Evolutionary conservation across 164 flowering plant species (phyloP), one percentile per base, ranked within the genome.

Genomic region (Stephania cephalantha): DNA sequence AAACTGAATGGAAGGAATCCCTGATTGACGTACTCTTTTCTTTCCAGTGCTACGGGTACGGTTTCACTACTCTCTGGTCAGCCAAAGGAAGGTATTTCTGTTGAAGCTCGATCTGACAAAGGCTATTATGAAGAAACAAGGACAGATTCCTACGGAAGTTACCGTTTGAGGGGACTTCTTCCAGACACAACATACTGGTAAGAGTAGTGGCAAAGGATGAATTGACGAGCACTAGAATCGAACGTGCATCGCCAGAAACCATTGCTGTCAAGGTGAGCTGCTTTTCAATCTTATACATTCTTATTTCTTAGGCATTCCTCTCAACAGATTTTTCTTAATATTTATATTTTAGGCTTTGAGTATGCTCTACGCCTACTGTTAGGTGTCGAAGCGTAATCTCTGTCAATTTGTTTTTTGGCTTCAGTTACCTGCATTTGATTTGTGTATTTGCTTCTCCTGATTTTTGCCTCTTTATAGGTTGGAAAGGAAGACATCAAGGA

Each of bases 61-160:
- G 90, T 96, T 68, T 84, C 90, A 50, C 81, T 96, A 71, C 80
- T 96, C 69, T 85, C 97, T 81, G 98, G 98, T 50, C 99, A 91
- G 76, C 96, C 98, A 68, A 86, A 86, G 83, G 96, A 86, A 85
- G 95, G 95, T 71, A 88, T 91, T 73, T 82, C 87, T 76, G 85
- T 96, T 61, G 98, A 96, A 90, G 99, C 99, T 17, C 83, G 95
- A 58, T 88, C 99, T 4, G 94, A 88, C 63, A 84, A 89, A 82
- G 98, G 99, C 22, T 92, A 85, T 82, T 96, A 90, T 81, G 99
- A 94, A 81, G 97, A 90, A 83, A 84, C 97, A 68, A 74, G 84
- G 68, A 92, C 97, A 46, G 97, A 94, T 85, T 84, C 90, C 58
- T 86, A 86, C 46, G 99, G 98, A 70, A 82, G 76, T 79, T 96